A percentile compares a stretch with the other conserved stretches of the same genome.
These are phyloP conservation scores for Lineolata rhizophorae DNA, from an alignment of 495 filamentous ascomycete species.

Conservation along the genomic window DNA sequence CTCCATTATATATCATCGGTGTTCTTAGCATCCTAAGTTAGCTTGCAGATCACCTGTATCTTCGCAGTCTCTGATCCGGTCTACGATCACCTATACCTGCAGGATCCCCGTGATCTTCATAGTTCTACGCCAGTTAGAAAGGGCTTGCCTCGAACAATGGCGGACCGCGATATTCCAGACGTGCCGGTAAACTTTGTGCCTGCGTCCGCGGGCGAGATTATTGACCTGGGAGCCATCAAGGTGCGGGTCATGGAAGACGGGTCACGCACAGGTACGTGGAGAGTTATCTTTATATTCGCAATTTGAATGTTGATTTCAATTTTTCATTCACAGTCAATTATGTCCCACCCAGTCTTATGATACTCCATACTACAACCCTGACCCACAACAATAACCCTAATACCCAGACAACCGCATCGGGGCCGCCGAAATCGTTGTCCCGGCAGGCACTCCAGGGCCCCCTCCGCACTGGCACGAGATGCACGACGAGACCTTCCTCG, in stretches of 20 bases:
- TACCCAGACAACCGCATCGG: slow-evolving; percentile 26
- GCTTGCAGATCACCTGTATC: too few species aligned
- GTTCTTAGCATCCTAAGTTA: too few species aligned
- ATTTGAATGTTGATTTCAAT: too few species aligned
- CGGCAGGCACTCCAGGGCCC: slow-evolving; percentile 24
- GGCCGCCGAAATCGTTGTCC: slow-evolving; percentile 23
- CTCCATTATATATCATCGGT: too few species aligned
- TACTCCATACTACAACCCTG: not conserved
- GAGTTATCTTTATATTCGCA: not conserved
- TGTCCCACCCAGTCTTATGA: too few species aligned
- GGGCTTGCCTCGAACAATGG: too few species aligned
- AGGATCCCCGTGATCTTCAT: too few species aligned
- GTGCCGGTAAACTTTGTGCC: slow-evolving; percentile 20
- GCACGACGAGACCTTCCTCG: slow-evolving; percentile 33
- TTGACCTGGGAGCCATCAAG: slow-evolving; percentile 19
- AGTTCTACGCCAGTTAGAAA: too few species aligned
- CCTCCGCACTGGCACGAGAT: slow-evolving; percentile 25
- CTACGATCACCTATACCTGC: too few species aligned
- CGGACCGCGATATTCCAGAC: slow-evolving; percentile 15
- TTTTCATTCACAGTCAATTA: not conserved
- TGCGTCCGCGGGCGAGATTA: slow-evolving; percentile 17
- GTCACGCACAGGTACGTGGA: slow-evolving; percentile 14
- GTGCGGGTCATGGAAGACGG: slow-evolving; percentile 26
- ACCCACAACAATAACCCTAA: not conserved
- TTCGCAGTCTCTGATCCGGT: too few species aligned